These are phyloP conservation scores for Epichloe glyceriae DNA, from an alignment of 2,329 filamentous ascomycete genomes.

Conservation along the genomic window DNA sequence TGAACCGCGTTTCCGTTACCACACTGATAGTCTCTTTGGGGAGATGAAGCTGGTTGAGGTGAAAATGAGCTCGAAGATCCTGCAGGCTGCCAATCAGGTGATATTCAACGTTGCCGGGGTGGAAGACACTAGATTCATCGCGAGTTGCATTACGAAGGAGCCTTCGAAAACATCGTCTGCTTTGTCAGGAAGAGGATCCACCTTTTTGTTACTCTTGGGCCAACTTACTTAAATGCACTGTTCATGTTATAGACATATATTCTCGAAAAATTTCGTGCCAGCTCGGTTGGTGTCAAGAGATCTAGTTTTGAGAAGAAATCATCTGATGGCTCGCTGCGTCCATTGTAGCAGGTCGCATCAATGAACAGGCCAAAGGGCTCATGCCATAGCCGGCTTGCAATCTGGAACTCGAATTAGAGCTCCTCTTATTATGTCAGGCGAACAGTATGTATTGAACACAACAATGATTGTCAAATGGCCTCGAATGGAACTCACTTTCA, in stretches of 20 bases:
- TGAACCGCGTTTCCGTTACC: conserved; percentile 50
- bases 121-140: conserved; percentile 46
- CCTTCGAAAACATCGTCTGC: conserved; percentile 48
- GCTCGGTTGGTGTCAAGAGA: conserved; percentile 46
- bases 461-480: background rate
- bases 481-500: conserved; percentile 36
- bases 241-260: conserved; percentile 66
- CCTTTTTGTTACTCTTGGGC: too few relatives aligned
- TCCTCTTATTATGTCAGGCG: background rate
- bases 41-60: conserved; percentile 51
- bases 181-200: background rate
- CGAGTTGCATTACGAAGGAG: conserved; percentile 49
- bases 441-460: background rate
- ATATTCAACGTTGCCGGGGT: conserved; percentile 53
- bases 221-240: conserved; percentile 45
- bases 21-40: conserved; percentile 60
- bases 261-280: conserved; percentile 44
- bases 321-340: conserved; percentile 53
- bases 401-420: conserved; percentile 24
- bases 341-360: conserved; percentile 57
- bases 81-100: conserved; percentile 51
- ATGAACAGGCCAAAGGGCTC: conserved; percentile 54
- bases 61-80: conserved; percentile 53
- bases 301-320: conserved; percentile 52
- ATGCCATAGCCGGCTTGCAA: conserved; percentile 58